phyloP scores from a whole-genome alignment of 257 asterid species.

The Euphrasia confusa region DNA sequence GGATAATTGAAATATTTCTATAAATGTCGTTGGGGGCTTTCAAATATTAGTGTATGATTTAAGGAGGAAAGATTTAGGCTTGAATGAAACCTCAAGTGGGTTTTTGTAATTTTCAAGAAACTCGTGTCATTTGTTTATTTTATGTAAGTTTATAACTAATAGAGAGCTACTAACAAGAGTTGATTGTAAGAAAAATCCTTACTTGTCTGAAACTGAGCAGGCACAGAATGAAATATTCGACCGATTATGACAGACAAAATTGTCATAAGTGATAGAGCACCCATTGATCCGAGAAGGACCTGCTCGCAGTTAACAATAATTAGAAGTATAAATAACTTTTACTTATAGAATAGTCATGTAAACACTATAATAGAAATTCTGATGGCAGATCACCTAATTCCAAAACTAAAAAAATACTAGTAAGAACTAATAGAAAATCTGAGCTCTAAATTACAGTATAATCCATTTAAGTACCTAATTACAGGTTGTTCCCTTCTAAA shows the following conservation, averaged over 20 bases:
- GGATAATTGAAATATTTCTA: neutral
- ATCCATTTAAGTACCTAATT: neutral
- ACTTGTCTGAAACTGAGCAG: slow-evolving; percentile 98
- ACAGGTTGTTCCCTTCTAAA: neutral
- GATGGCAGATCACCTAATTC: neutral
- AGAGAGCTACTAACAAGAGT: slow-evolving; percentile 6
- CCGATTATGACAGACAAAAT: slow-evolving; percentile 85
- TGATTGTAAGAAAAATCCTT: slow-evolving; percentile 31
- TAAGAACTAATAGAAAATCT: neutral
- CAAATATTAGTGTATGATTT: too few species aligned
- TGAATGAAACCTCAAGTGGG: neutral
- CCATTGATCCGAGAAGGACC: slow-evolving; percentile 99
- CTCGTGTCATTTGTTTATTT: neutral
- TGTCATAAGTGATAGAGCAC: slow-evolving; percentile 90
- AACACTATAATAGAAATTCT: neutral
- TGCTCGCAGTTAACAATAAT: slow-evolving; percentile 28
- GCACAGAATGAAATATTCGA: slow-evolving; percentile 80
- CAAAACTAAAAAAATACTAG: neutral
- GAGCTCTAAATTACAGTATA: neutral
- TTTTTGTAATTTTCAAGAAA: neutral
- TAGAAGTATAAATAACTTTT: neutral
- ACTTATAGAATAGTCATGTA: neutral
- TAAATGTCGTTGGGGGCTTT: neutral
- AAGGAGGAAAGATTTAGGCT: neutral
- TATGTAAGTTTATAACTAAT: neutral